These are phyloP conservation scores for Proliferodiscus dingleyae DNA, from an alignment of 2,329 filamentous ascomycete species.

Conservation along the genomic window DNA sequence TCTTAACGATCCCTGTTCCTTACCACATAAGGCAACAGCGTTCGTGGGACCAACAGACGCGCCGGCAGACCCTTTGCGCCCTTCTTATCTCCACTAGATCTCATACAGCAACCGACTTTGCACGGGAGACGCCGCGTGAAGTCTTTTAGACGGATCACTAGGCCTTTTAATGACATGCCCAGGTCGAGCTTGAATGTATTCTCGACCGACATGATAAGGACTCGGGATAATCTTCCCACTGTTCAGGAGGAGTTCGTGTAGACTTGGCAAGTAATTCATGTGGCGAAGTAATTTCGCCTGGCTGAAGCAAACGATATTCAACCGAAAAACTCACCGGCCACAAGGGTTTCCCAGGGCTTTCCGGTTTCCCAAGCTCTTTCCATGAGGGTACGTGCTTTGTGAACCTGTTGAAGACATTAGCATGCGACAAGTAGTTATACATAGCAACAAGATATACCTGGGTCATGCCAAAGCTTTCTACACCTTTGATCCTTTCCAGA, in stretches of 20 bases:
- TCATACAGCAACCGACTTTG: background rate
- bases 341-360: conserved; percentile 63
- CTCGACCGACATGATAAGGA: conserved; percentile 5
- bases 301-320: conserved; percentile 8
- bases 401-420: conserved; percentile 37
- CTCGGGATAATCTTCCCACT: background rate
- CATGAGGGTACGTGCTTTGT: conserved; percentile 60
- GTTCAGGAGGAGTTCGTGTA: no score
- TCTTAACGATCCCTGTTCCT: no score
- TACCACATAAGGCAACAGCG: no score
- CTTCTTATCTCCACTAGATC: conserved; percentile 6
- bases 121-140: no score
- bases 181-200: conserved; percentile 31
- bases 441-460: conserved; percentile 42
- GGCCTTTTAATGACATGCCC: conserved; percentile 40
- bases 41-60: background rate
- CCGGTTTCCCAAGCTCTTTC: conserved; percentile 65
- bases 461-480: conserved; percentile 71
- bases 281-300: background rate
- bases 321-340: conserved; percentile 31
- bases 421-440: background rate
- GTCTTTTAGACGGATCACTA: conserved; percentile 12
- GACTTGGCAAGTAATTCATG: no score
- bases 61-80: background rate
- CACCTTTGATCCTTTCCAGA: conserved; percentile 58